Conservation (phyloP, 148 eudicot genomes). For the Beta vulgaris region DNA sequence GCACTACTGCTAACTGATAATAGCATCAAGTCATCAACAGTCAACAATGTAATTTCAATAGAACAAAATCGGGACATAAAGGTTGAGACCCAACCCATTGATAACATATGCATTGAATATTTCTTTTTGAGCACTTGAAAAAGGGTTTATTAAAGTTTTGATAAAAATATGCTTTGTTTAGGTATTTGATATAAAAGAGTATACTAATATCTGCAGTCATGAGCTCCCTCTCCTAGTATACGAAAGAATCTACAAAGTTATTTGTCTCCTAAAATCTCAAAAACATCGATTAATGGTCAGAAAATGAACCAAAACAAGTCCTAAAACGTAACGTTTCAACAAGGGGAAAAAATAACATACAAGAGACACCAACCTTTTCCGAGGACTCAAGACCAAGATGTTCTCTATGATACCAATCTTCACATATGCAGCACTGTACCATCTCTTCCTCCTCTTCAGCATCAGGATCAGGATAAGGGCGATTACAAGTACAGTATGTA, state of each 20-base stretch:
- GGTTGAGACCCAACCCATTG: not conserved
- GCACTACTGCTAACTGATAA: not conserved
- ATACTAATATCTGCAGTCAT: not conserved
- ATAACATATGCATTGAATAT: not conserved
- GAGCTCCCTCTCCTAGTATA: not conserved
- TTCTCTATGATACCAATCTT: slow-evolving; percentile 97
- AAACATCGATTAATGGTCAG: not conserved
- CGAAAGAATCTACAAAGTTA: not conserved
- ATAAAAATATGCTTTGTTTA: not conserved
- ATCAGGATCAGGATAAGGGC: slow-evolving; percentile 93
- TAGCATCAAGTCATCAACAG: no score
- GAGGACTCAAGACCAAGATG: slow-evolving; percentile 80
- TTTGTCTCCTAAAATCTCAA: not conserved
- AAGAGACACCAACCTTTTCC: slow-evolving; percentile 59
- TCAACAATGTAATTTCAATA: not conserved
- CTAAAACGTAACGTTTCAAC: not conserved
- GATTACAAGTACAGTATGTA: slow-evolving; percentile 79
- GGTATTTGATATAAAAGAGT: not conserved
- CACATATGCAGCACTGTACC: slow-evolving; percentile 93
- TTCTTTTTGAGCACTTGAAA: not conserved
- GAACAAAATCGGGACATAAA: not conserved
- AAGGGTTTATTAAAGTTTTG: not conserved
- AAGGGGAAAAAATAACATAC: not conserved
- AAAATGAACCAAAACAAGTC: not conserved
- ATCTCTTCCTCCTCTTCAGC: slow-evolving; percentile 85